These are phyloP conservation scores for Carnegiea gigantea DNA, from an alignment of 179 eudicot species.

Conservation along the genomic window DNA sequence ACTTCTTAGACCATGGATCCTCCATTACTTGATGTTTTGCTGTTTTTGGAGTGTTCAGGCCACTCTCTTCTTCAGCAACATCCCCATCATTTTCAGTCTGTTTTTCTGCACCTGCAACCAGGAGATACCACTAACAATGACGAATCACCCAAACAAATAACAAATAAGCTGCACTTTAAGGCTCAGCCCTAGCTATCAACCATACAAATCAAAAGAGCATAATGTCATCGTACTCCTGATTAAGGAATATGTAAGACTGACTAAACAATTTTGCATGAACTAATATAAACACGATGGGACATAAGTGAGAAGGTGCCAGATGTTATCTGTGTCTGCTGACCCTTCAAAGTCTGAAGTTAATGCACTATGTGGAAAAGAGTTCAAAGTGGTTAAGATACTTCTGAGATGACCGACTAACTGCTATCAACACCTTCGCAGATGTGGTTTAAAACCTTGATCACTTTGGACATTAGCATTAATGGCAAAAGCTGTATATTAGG, in stretches of 20 bases:
- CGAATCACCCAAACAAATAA: neutral
- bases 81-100: conserved; percentile 28
- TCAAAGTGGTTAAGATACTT: neutral
- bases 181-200: neutral
- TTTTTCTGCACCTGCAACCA: conserved; percentile 38
- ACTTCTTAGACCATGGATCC: conserved; percentile 27
- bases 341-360: neutral
- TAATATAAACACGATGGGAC: neutral
- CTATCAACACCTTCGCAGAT: neutral
- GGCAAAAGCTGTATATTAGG: neutral
- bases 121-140: neutral
- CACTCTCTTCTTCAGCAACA: conserved; percentile 19
- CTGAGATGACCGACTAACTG: neutral
- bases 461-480: neutral
- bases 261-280: neutral
- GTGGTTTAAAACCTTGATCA: neutral
- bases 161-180: neutral
- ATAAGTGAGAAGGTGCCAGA: neutral
- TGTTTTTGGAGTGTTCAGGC: conserved; percentile 15
- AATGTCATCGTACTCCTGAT: neutral
- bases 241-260: neutral
- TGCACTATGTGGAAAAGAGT: neutral
- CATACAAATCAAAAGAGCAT: neutral
- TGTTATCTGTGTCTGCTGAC: neutral
- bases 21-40: conserved; percentile 22